Conservation (phyloP, 129 eudicot species). For the Deinandra increscens region DNA sequence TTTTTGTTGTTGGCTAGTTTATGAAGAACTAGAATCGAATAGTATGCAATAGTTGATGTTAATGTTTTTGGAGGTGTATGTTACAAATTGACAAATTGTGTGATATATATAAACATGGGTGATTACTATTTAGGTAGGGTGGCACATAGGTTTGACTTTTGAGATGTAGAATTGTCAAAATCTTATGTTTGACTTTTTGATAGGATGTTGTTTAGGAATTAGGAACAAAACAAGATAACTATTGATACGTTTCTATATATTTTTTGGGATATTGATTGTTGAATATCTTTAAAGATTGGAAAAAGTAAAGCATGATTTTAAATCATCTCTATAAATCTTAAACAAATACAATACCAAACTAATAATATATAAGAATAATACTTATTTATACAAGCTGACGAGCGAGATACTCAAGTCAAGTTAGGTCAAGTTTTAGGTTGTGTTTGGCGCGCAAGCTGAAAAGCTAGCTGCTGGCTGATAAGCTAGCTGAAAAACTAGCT, state of each 20-base stretch:
- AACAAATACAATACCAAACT: too few species aligned
- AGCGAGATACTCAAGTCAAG: too few species aligned
- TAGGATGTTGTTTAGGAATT: slow-evolving; percentile 28
- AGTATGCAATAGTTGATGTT: not conserved
- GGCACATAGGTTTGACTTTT: slow-evolving; percentile 11
- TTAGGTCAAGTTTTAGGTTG: too few species aligned
- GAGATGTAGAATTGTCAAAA: slow-evolving; percentile 6
- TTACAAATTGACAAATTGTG: not conserved
- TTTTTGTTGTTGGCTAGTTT: slow-evolving; percentile 1
- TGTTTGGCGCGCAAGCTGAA: too few species aligned
- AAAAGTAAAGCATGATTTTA: too few species aligned
- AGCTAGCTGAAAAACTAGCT: too few species aligned
- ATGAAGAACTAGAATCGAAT: too few species aligned
- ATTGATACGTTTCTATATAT: not conserved
- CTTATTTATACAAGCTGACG: too few species aligned
- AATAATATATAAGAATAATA: too few species aligned
- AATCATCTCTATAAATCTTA: too few species aligned
- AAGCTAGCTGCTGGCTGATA: too few species aligned
- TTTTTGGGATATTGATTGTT: not conserved
- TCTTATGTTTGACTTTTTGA: slow-evolving; percentile 6
- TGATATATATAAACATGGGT: not conserved
- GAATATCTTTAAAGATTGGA: too few species aligned
- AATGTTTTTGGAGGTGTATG: not conserved
- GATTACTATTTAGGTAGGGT: not conserved
- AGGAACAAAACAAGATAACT: slow-evolving; percentile 9